phyloP scores from a whole-genome alignment of 371 early-diverging fungal species.

The Actinomortierella ambigua region DNA sequence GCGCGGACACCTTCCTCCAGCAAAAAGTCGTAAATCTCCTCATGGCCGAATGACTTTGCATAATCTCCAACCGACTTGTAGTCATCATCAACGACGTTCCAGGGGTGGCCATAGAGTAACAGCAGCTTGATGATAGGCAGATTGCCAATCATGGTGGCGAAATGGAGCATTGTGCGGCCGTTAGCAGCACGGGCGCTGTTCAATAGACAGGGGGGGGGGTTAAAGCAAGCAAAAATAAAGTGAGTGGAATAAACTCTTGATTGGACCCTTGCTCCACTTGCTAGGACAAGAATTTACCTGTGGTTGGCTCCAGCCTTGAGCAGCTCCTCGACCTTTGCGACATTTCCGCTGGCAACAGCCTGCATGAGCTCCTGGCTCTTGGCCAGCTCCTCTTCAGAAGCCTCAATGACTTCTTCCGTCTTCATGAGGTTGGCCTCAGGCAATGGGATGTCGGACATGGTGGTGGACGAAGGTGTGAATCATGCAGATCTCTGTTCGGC shows the following conservation, averaged over 20 bases:
- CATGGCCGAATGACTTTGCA: slow-evolving; percentile 60
- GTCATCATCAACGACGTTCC: slow-evolving; percentile 74
- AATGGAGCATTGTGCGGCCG: slow-evolving; percentile 61
- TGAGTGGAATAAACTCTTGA: not conserved
- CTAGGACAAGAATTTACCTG: slow-evolving; percentile 14
- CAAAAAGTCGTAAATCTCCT: slow-evolving; percentile 68
- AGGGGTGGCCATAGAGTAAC: slow-evolving; percentile 64
- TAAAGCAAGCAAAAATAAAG: not conserved
- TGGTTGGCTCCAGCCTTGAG: slow-evolving; percentile 40
- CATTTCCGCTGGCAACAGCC: slow-evolving; percentile 35
- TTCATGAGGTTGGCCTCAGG: slow-evolving; percentile 38
- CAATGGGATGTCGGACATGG: slow-evolving; percentile 12
- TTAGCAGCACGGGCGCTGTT: slow-evolving; percentile 35
- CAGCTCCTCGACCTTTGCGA: slow-evolving; percentile 19
- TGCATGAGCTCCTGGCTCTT: slow-evolving; percentile 39
- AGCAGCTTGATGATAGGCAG: slow-evolving; percentile 63
- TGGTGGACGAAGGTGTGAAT: too few relatives aligned
- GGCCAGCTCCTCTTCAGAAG: slow-evolving; percentile 32
- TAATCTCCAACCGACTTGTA: slow-evolving; percentile 74
- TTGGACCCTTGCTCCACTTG: slow-evolving; percentile 3
- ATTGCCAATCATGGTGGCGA: slow-evolving; percentile 59
- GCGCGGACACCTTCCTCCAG: slow-evolving; percentile 85
- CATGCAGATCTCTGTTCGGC: too few relatives aligned
- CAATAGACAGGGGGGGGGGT: too few relatives aligned
- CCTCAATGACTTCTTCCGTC: slow-evolving; percentile 37